A percentile compares a stretch with the other conserved stretches of the same genome.
phyloP scores from a whole-genome alignment of 305 asterid species.

The Fraxinus angustifolia region DNA sequence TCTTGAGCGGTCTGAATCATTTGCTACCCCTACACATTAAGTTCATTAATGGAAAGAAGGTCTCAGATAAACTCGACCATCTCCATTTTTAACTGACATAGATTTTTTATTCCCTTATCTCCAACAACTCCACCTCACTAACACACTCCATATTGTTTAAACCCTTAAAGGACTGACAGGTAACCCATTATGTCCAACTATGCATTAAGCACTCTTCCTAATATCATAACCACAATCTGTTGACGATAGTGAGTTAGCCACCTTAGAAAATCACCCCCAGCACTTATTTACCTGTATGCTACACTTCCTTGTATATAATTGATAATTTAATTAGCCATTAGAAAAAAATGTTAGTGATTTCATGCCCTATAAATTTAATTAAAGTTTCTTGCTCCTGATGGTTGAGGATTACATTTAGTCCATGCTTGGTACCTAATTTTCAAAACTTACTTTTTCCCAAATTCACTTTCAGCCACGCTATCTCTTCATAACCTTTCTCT shows the following conservation, averaged over 20 bases:
- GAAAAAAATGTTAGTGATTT: neutral
- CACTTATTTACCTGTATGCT: neutral
- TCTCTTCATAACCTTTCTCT: neutral
- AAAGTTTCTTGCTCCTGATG: neutral
- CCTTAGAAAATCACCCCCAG: neutral
- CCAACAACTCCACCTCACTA: neutral
- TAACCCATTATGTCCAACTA: neutral
- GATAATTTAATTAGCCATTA: neutral
- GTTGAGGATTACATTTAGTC: neutral
- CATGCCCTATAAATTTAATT: neutral
- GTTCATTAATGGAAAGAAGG: neutral
- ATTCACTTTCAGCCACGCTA: neutral
- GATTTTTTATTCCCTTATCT: neutral
- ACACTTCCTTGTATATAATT: neutral
- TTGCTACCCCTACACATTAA: neutral
- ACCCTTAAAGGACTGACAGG: neutral
- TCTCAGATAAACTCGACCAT: neutral
- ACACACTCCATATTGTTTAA: neutral
- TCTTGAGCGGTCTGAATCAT: neutral
- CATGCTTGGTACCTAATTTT: neutral
- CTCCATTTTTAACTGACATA: neutral
- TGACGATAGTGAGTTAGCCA: neutral
- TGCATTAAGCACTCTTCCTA: neutral
- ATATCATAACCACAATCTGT: neutral
- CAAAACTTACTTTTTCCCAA: no score